These are phyloP conservation scores for Cytospora chrysosperma DNA, from an alignment of 2,329 filamentous ascomycete genomes.

Conservation along the genomic window DNA sequence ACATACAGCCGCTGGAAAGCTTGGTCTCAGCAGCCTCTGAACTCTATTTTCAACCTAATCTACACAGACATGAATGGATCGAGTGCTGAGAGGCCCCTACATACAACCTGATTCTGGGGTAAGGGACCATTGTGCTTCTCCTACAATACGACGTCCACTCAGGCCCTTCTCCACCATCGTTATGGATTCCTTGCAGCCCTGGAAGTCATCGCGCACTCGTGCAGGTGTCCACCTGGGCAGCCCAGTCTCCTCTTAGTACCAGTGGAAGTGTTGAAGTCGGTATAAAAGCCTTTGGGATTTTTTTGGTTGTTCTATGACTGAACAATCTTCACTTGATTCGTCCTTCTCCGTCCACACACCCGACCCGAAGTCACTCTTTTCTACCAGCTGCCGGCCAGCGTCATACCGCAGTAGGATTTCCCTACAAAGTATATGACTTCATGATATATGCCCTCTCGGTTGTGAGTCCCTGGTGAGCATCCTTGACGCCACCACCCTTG, in stretches of 20 bases:
- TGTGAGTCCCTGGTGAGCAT: conserved; percentile 20
- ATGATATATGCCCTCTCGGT: conserved; percentile 22
- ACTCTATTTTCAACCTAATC: background rate
- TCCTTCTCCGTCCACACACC: conserved; percentile 5
- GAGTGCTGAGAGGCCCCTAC: background rate
- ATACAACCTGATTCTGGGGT: background rate
- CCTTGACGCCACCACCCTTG: conserved; percentile 20
- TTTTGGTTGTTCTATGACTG: conserved; percentile 15
- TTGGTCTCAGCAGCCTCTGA: background rate
- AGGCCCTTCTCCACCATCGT: background rate
- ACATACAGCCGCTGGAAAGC: conserved; percentile 8
- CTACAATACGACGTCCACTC: background rate
- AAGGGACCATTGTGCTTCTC: background rate
- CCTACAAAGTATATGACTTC: conserved; percentile 8
- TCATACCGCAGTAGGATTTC: conserved; percentile 10
- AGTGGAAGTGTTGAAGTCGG: background rate
- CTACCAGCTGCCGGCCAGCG: conserved; percentile 21
- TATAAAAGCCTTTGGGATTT: conserved; percentile 19
- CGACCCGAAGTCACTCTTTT: conserved; percentile 18
- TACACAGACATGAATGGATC: background rate
- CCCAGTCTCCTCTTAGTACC: background rate
- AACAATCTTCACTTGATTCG: conserved; percentile 11
- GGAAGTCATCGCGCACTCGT: background rate
- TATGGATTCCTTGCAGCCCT: conserved; percentile 6
- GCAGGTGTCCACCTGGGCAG: no score